These are phyloP conservation scores for Fomitiporia mediterranea DNA, from an alignment of 1,284 basidiomycete species.

Conservation along the genomic window DNA sequence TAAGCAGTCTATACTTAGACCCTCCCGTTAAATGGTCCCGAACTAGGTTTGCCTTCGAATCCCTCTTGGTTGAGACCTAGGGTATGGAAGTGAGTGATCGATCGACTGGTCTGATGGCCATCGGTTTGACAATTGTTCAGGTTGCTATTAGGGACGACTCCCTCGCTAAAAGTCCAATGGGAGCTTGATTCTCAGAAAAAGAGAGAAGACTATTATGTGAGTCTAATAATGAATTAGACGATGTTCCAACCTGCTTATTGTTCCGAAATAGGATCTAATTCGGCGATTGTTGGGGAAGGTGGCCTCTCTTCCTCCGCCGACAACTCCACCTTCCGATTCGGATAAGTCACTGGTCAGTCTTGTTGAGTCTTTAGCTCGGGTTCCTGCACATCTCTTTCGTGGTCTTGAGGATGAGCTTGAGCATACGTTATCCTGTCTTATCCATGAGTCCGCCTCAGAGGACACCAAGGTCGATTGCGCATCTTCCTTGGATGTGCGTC, in stretches of 20 bases:
- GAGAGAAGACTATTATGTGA: constrained; percentile 66
- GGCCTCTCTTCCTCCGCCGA: constrained; percentile 42
- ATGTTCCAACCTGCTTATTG: neutral
- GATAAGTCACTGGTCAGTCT: constrained; percentile 49
- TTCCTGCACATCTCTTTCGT: constrained; percentile 48
- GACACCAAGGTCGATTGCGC: constrained; percentile 47
- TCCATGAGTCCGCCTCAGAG: constrained; percentile 47
- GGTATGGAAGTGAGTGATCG: constrained; percentile 61
- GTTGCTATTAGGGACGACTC: constrained; percentile 57
- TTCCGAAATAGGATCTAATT: constrained; percentile 52
- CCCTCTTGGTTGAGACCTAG: constrained; percentile 68
- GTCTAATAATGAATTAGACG: constrained; percentile 24
- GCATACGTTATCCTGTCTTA: constrained; percentile 40
- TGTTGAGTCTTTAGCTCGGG: constrained; percentile 52
- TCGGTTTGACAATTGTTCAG: constrained; percentile 32
- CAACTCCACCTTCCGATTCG: constrained; percentile 35
- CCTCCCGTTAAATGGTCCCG: neutral
- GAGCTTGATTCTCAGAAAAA: constrained; percentile 51
- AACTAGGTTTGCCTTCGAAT: constrained; percentile 63
- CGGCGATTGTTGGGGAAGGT: constrained; percentile 56
- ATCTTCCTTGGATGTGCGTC: constrained; percentile 47
- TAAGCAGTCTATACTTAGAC: neutral
- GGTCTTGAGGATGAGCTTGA: constrained; percentile 52
- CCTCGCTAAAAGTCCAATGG: constrained; percentile 55
- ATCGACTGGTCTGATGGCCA: neutral